phyloP scores from a whole-genome alignment of 2,329 filamentous ascomycete species.

The Chalaropsis thielavioides region DNA sequence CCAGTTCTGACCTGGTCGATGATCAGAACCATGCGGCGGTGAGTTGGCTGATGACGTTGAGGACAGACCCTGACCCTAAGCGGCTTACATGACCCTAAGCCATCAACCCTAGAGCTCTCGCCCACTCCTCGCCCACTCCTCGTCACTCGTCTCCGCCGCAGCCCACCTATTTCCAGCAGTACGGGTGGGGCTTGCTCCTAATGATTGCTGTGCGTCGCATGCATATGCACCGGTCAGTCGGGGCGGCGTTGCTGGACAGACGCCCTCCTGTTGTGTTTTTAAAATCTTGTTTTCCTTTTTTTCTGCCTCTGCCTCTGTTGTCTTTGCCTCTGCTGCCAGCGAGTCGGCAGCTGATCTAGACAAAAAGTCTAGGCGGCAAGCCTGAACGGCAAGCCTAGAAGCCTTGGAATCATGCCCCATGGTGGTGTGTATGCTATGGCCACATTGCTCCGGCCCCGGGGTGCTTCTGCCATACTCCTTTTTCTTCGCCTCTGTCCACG shows the following conservation, averaged over 20 bases:
- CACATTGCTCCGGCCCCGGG: background rate
- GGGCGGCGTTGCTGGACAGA: background rate
- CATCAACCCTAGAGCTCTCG: background rate
- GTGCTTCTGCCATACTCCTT: background rate
- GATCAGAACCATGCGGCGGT: background rate
- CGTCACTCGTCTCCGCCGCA: too few relatives aligned
- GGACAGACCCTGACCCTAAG: too few relatives aligned
- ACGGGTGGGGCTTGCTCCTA: too few relatives aligned
- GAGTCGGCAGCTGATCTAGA: background rate
- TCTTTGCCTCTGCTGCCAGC: background rate
- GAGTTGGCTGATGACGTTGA: background rate
- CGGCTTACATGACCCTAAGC: background rate
- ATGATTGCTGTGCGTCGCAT: background rate
- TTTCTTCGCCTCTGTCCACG: background rate
- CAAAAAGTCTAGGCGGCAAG: background rate
- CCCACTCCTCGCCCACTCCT: too few relatives aligned
- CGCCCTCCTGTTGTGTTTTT: background rate
- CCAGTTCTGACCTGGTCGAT: background rate
- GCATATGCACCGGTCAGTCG: background rate
- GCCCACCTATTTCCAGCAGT: too few relatives aligned
- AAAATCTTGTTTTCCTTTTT: background rate
- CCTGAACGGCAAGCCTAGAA: background rate
- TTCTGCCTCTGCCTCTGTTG: background rate
- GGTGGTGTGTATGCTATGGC: background rate
- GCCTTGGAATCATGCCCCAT: background rate